A percentile compares a stretch with the other conserved stretches of the same genome.
phyloP scores from a whole-genome alignment of 345 rosid species.

The Physaria fendleri region DNA sequence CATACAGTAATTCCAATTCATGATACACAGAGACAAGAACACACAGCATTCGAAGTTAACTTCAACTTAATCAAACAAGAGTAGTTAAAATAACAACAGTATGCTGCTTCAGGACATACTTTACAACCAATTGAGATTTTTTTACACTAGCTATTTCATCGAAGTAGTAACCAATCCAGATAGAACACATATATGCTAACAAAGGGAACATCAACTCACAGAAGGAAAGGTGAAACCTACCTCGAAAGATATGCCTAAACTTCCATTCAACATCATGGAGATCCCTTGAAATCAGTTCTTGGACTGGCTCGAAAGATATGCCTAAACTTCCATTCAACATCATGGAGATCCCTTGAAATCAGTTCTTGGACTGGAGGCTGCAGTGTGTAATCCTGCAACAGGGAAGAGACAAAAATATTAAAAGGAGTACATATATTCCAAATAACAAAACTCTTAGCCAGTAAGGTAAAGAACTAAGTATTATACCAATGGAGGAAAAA shows the following conservation, averaged over 20 bases:
- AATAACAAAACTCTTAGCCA: too few species aligned
- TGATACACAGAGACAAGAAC: background rate
- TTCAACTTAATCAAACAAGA: background rate
- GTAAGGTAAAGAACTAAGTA: too few species aligned
- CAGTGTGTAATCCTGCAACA: slow-evolving; percentile 26
- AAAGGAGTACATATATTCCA: background rate
- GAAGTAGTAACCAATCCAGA: background rate
- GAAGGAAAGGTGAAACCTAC: slow-evolving; percentile 16
- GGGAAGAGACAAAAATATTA: background rate
- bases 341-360: slow-evolving; percentile 39
- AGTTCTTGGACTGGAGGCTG: slow-evolving; percentile 35
- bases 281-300: slow-evolving; percentile 35
- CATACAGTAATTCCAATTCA: background rate
- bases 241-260: slow-evolving; percentile 37
- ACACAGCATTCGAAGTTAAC: background rate
- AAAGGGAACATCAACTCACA: background rate
- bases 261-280: slow-evolving; percentile 42
- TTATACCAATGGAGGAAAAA: slow-evolving; percentile 61
- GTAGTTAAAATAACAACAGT: background rate
- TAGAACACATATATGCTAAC: background rate
- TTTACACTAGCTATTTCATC: too few species aligned
- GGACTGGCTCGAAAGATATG: slow-evolving; percentile 36
- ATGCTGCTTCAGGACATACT: slow-evolving; percentile 2
- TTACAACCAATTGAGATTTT: background rate
- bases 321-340: slow-evolving; percentile 38